phyloP scores from a whole-genome alignment of 2,329 filamentous ascomycete genomes.

The Rhynchosporium graminicola region DNA sequence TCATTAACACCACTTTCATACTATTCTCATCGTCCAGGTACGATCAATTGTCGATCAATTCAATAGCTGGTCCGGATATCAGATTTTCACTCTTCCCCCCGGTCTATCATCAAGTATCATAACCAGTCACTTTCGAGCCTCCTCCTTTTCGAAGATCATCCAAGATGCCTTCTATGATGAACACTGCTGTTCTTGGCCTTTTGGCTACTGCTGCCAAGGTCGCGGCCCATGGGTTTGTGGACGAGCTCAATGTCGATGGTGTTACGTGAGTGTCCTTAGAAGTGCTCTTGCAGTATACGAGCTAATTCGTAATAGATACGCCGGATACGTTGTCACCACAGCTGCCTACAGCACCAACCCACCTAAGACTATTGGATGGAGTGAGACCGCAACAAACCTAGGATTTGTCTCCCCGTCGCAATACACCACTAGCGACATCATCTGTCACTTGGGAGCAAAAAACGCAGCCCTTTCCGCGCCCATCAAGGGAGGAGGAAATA shows the following conservation, averaged over 20 bases:
- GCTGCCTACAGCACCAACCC: slow-evolving; percentile 30
- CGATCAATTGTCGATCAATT: slow-evolving; percentile 16
- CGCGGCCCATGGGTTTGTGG: slow-evolving; percentile 49
- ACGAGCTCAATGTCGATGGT: slow-evolving; percentile 47
- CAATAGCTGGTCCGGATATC: slow-evolving; percentile 20
- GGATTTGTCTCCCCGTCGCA: slow-evolving; percentile 51
- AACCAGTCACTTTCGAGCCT: slow-evolving; percentile 1
- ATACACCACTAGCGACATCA: slow-evolving; percentile 47
- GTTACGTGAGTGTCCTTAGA: slow-evolving; percentile 26
- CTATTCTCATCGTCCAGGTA: slow-evolving; percentile 15
- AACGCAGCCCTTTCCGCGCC: slow-evolving; percentile 45
- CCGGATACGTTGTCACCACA: slow-evolving; percentile 29
- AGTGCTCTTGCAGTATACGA: not conserved
- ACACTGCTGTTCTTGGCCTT: slow-evolving; percentile 30
- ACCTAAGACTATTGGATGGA: slow-evolving; percentile 45
- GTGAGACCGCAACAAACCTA: slow-evolving; percentile 45
- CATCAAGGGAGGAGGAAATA: slow-evolving; percentile 48
- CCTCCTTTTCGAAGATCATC: slow-evolving; percentile 4
- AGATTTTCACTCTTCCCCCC: slow-evolving; percentile 15
- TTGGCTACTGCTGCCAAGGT: slow-evolving; percentile 43
- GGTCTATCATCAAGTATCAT: slow-evolving; percentile 3
- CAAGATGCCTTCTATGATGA: slow-evolving; percentile 31
- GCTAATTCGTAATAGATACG: slow-evolving; percentile 37
- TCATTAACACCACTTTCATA: slow-evolving; percentile 12
- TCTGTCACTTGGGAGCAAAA: slow-evolving; percentile 49